phyloP scores from a whole-genome alignment of 805 yeast species.

The Candida xiaguanensis region DNA sequence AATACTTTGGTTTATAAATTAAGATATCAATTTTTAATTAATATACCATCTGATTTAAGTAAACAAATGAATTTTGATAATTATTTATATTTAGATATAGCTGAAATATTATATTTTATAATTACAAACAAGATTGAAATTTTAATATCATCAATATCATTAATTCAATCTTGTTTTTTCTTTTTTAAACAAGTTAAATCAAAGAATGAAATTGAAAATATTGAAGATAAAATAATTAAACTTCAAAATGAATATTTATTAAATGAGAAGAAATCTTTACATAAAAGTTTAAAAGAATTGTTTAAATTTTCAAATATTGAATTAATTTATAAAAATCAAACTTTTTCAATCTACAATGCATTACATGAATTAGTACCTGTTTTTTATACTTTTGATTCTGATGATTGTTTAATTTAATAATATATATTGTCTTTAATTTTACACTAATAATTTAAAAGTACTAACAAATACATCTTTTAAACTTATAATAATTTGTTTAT shows the following conservation, averaged over 20 bases:
- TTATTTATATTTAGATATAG: conserved; percentile 2
- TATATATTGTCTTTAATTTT: no score
- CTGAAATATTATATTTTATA: not conserved
- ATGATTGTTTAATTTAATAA: not conserved
- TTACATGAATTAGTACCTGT: not conserved
- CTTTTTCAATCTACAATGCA: not conserved
- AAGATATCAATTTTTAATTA: conserved; percentile 1
- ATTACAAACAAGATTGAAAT: not conserved
- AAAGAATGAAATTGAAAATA: not conserved
- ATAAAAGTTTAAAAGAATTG: not conserved
- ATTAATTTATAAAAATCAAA: not conserved
- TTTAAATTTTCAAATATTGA: conserved; percentile 2
- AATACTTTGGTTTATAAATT: not conserved
- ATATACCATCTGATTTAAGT: conserved; percentile 5
- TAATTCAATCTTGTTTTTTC: conserved; percentile 4
- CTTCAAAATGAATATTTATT: not conserved
- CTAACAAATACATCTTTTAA: conserved; percentile 4
- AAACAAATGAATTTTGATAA: conserved; percentile 3
- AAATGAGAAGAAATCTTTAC: not conserved
- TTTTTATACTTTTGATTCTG: conserved; percentile 4
- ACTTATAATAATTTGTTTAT: conserved; percentile 5
- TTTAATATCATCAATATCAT: not conserved
- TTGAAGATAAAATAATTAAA: conserved; percentile 1
- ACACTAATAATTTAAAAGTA: conserved; percentile 7
- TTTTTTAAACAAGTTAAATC: conserved; percentile 3